Percentiles rank a stretch among this genome's conserved stretches.
These are phyloP conservation scores for carrot (Daucus carota) DNA, from an alignment of 129 eudicot genomes.

Conservation along the genomic window DH1_v3.0 NC_030381.2:8981501-8982000, in stretches of 20 bases:
- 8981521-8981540: neutral
- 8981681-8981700: neutral
- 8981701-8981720: neutral
- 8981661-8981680: slow-evolving; percentile 10
- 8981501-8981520: neutral
- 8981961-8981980: neutral
- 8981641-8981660: no score
- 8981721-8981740: neutral
- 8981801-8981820: neutral
- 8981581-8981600: neutral
- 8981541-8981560: neutral
- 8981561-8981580: neutral
- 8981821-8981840: neutral
- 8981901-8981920: neutral
- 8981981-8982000: neutral
- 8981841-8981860: neutral
- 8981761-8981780: neutral
- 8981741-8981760: neutral
- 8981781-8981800: no score
- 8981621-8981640: neutral
- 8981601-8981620: neutral
- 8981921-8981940: neutral
- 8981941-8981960: neutral
- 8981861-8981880: neutral
- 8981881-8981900: neutral